phyloP scores from a whole-genome alignment of 495 filamentous ascomycete species.

The Podospora pseudoanserina region DNA sequence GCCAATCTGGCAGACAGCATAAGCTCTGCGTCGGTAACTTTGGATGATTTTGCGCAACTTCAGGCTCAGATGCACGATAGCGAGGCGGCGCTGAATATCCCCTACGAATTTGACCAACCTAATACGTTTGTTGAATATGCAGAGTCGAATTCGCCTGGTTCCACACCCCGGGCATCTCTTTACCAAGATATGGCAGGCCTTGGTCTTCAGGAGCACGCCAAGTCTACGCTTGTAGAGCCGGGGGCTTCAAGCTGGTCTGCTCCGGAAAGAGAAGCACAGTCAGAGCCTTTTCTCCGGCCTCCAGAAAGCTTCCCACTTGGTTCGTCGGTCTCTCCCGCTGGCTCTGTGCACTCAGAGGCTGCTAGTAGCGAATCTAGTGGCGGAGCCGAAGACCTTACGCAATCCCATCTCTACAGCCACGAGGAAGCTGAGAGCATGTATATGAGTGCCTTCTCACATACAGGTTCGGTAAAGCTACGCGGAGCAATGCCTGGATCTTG shows the following conservation, averaged over 20 bases:
- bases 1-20: constrained; percentile 20
- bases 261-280: constrained; percentile 30
- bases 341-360: constrained; percentile 25
- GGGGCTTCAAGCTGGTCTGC: constrained; percentile 31
- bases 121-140: constrained; percentile 22
- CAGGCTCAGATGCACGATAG: constrained; percentile 39
- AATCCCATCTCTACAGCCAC: constrained; percentile 81
- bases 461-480: constrained; percentile 38
- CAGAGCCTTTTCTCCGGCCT: constrained; percentile 38
- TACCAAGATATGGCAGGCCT: constrained; percentile 27
- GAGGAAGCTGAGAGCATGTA: constrained; percentile 97
- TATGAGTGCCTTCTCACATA: constrained; percentile 59
- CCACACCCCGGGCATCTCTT: constrained; percentile 44
- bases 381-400: constrained; percentile 49
- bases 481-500: constrained; percentile 58
- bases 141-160: constrained; percentile 35
- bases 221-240: constrained; percentile 33
- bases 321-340: constrained; percentile 21
- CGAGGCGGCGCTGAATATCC: constrained; percentile 49
- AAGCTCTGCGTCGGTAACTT: constrained; percentile 18
- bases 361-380: constrained; percentile 23
- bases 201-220: constrained; percentile 24
- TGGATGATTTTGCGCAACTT: constrained; percentile 31
- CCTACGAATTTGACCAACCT: constrained; percentile 40
- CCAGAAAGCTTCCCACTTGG: constrained; percentile 16